phyloP scores from a whole-genome alignment of 768 basidiomycete species.

The Leccinum truebloodii region DNA sequence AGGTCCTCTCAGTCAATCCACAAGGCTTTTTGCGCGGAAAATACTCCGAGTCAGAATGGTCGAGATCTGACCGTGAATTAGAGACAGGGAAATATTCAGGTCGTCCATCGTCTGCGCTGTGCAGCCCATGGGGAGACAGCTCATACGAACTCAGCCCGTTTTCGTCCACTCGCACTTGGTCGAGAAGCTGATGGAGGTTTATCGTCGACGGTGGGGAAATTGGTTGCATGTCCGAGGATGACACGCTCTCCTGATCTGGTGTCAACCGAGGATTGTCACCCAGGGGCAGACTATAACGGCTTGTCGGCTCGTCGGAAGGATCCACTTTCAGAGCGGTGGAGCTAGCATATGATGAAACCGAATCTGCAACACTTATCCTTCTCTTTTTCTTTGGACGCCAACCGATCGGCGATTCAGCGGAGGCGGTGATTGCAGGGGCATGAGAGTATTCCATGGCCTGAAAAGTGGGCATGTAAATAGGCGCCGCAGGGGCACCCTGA shows the following conservation, averaged over 20 bases:
- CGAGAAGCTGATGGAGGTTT: constrained; percentile 30
- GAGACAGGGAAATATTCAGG: constrained; percentile 38
- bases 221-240: constrained; percentile 36
- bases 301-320: constrained; percentile 24
- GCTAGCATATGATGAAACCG: constrained; percentile 36
- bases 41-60: constrained; percentile 29
- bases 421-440: constrained; percentile 33
- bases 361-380: constrained; percentile 37
- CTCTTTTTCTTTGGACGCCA: constrained; percentile 37
- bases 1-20: constrained; percentile 19
- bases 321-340: constrained; percentile 28
- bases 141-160: constrained; percentile 30
- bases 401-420: constrained; percentile 29
- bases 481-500: constrained; percentile 25
- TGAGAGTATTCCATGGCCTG: constrained; percentile 41
- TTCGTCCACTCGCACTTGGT: constrained; percentile 24
- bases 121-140: constrained; percentile 22
- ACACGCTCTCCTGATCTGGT: constrained; percentile 34
- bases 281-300: constrained; percentile 22
- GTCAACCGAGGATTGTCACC: constrained; percentile 33
- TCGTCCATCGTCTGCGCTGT: constrained; percentile 23
- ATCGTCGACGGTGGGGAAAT: constrained; percentile 33
- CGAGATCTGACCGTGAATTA: constrained; percentile 37
- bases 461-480: constrained; percentile 43
- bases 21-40: constrained; percentile 27